Evolutionary conservation across 2,329 filamentous ascomycete species (phyloP).

Genomic region (Sporothrix humicola): DNA sequence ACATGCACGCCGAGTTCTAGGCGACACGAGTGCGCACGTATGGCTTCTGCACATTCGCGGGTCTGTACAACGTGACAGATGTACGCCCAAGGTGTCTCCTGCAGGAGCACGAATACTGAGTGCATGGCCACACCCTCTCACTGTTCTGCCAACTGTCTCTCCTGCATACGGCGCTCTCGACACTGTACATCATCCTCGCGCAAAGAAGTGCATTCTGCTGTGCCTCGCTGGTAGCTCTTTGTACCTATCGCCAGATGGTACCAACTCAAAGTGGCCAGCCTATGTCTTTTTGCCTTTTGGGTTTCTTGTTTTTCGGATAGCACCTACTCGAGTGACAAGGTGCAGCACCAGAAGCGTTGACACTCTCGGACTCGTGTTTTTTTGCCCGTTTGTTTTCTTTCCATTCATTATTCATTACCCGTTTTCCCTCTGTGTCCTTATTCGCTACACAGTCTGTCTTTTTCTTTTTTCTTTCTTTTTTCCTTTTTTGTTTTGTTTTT

Average conservation of each 20-base stretch:
- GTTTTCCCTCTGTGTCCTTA: neutral
- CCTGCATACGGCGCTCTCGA: constrained; percentile 24
- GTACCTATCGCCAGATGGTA: constrained; percentile 30
- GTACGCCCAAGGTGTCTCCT: neutral
- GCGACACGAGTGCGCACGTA: neutral
- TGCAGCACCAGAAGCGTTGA: too few relatives aligned
- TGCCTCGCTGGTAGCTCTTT: constrained; percentile 36
- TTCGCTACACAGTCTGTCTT: neutral
- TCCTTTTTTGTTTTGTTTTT: neutral
- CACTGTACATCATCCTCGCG: constrained; percentile 4
- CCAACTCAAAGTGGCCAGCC: neutral
- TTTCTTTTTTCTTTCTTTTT: neutral
- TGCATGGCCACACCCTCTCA: constrained; percentile 20
- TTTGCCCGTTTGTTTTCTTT: too few relatives aligned
- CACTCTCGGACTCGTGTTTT: too few relatives aligned
- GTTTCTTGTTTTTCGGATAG: constrained; percentile 23
- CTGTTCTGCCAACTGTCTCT: constrained; percentile 35
- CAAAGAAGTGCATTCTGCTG: constrained; percentile 26
- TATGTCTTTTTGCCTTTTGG: neutral
- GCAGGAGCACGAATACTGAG: constrained; percentile 8
- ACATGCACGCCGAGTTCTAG: neutral
- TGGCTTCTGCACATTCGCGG: neutral
- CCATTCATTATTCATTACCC: too few relatives aligned
- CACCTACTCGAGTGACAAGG: neutral
- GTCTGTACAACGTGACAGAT: constrained; percentile 34